These are phyloP conservation scores for Tetrahymena borealis DNA, from an alignment of 73 alveolate species.

Conservation along the genomic window DNA sequence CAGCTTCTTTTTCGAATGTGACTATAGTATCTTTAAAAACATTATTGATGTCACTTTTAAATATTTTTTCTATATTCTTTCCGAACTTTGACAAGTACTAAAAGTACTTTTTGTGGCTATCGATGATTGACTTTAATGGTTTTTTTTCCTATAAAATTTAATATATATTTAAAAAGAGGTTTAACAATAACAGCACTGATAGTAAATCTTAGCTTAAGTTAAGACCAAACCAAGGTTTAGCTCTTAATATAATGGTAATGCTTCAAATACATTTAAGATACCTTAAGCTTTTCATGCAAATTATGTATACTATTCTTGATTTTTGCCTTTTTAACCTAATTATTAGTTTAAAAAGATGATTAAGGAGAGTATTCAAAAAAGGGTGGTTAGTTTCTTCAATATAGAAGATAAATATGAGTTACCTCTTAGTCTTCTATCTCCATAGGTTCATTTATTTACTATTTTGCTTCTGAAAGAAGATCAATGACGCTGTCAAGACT, in stretches of 20 bases:
- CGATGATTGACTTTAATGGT: constrained; percentile 15
- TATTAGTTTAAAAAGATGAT: background rate
- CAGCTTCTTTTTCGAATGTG: background rate
- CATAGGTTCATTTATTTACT: background rate
- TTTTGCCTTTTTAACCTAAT: background rate
- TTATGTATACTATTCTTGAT: background rate
- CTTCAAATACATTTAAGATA: background rate
- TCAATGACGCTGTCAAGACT: background rate
- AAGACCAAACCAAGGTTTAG: background rate
- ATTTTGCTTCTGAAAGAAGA: background rate
- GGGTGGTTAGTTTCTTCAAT: background rate
- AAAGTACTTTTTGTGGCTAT: constrained; percentile 21
- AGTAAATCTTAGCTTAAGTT: background rate
- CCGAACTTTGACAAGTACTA: constrained; percentile 32
- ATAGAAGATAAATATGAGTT: background rate
- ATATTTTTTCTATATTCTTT: constrained; percentile 33
- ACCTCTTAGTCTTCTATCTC: background rate
- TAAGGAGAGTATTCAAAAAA: background rate
- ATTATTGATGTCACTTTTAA: constrained; percentile 13
- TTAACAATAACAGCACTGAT: background rate
- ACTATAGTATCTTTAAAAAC: constrained; percentile 10
- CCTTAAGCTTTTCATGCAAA: background rate
- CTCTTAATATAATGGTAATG: background rate
- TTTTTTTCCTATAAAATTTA: background rate
- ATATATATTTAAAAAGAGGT: background rate